Percentiles rank a stretch among this genome's conserved stretches.
Evolutionary conservation across 768 basidiomycete species (phyloP).

Genomic region (Phlegmacium glaucopus): DNA sequence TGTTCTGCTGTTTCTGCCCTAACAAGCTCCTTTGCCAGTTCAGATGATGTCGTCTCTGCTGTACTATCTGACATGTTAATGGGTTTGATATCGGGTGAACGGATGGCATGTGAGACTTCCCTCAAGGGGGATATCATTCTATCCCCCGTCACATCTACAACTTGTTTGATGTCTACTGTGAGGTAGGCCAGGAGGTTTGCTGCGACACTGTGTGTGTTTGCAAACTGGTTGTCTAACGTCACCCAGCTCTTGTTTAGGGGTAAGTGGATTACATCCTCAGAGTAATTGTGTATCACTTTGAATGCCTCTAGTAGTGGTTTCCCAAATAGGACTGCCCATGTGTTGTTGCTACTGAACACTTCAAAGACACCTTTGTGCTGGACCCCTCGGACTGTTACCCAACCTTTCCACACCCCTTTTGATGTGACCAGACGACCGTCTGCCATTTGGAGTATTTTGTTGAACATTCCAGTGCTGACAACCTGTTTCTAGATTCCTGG

Average conservation of each 20-base stretch:
- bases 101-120: neutral
- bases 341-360: constrained; percentile 22
- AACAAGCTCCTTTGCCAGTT: neutral
- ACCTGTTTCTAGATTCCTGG: constrained; percentile 10
- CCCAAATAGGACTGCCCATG: constrained; percentile 26
- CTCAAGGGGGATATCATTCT: neutral
- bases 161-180: constrained; percentile 1
- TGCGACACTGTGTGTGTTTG: neutral
- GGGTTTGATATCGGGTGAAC: neutral
- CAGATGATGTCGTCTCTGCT: neutral
- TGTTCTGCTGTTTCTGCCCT: too few relatives aligned
- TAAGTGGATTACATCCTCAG: constrained; percentile 10
- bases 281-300: constrained; percentile 23
- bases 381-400: constrained; percentile 10
- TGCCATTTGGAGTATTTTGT: constrained; percentile 27
- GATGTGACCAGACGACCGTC: constrained; percentile 20
- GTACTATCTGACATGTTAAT: neutral
- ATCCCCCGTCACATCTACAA: neutral
- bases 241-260: neutral
- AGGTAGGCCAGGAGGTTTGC: neutral
- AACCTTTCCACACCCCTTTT: constrained; percentile 16
- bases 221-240: neutral
- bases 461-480: constrained; percentile 13
- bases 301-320: constrained; percentile 23
- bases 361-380: constrained; percentile 11